Evolutionary conservation across 2,329 filamentous ascomycete genomes (phyloP).

Genomic region (Neonectria hederae): DNA sequence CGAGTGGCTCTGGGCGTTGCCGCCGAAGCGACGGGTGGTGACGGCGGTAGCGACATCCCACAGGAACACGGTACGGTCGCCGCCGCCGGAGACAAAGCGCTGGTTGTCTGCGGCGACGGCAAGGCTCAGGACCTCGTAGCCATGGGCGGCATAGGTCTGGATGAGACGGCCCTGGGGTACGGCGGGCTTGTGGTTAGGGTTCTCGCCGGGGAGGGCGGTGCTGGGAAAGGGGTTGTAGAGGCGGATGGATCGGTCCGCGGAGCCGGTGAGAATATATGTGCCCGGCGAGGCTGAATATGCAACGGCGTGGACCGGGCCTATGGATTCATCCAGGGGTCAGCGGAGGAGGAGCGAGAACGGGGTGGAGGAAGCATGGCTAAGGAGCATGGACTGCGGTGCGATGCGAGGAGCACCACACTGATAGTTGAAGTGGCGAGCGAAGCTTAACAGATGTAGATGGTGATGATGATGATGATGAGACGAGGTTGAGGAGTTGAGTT

Average conservation of each 20-base stretch:
- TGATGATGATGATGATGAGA: not conserved
- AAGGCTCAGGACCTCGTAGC: slow-evolving; percentile 89
- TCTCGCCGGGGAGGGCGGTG: slow-evolving; percentile 46
- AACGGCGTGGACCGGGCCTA: slow-evolving; percentile 77
- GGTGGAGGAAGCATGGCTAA: not conserved
- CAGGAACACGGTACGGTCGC: slow-evolving; percentile 89
- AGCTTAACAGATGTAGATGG: not conserved
- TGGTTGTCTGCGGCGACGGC: slow-evolving; percentile 80
- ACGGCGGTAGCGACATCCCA: slow-evolving; percentile 90
- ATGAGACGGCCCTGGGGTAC: slow-evolving; percentile 71
- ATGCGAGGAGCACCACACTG: slow-evolving; percentile 27
- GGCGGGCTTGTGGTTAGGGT: slow-evolving; percentile 38
- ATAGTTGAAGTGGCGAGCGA: slow-evolving; percentile 21
- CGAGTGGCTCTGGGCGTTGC: slow-evolving; percentile 69
- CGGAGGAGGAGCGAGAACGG: slow-evolving; percentile 6
- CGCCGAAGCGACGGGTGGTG: slow-evolving; percentile 78
- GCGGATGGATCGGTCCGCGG: slow-evolving; percentile 83
- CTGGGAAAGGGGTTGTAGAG: slow-evolving; percentile 81
- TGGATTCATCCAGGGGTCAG: slow-evolving; percentile 23
- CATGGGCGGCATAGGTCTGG: slow-evolving; percentile 89
- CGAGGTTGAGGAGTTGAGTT: not conserved
- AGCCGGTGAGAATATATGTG: slow-evolving; percentile 85
- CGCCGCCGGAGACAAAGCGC: slow-evolving; percentile 85
- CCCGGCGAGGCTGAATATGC: slow-evolving; percentile 77
- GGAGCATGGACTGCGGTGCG: not conserved